A percentile compares a stretch with the other conserved stretches of the same genome.
Conservation (phyloP, 73 alveolate genomes). For the Paraurostyla sp. region DNA sequence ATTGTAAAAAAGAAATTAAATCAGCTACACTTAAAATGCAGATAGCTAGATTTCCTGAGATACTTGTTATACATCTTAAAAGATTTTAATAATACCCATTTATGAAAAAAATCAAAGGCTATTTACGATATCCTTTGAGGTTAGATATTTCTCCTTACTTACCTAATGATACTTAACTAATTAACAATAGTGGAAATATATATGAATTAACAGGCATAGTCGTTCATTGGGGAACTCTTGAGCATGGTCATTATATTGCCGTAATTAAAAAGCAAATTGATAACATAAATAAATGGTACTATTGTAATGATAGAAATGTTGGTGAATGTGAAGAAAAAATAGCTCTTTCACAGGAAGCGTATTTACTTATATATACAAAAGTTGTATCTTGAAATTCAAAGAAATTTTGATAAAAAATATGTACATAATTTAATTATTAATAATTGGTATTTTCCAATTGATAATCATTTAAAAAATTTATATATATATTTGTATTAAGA, state of each 20-base stretch:
- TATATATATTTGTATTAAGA: too few species aligned
- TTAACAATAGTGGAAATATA: background rate
- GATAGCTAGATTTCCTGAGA: constrained; percentile 29
- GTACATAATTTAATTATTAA: too few species aligned
- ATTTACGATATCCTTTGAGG: background rate
- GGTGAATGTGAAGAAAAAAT: constrained; percentile 55
- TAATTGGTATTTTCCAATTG: too few species aligned
- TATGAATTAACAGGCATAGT: constrained; percentile 34
- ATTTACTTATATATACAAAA: constrained; percentile 4
- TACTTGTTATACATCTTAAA: constrained; percentile 35
- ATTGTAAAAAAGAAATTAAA: constrained; percentile 29
- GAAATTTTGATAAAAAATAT: too few species aligned
- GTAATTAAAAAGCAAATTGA: background rate
- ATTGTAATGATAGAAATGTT: constrained; percentile 51
- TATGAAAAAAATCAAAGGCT: constrained; percentile 44
- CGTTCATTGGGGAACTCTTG: constrained; percentile 55
- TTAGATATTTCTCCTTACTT: background rate
- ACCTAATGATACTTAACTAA: background rate
- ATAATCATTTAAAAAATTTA: too few species aligned
- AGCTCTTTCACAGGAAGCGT: constrained; percentile 55
- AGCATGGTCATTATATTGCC: constrained; percentile 52
- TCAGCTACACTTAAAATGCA: constrained; percentile 42
- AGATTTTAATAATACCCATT: constrained; percentile 45
- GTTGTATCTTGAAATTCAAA: too few species aligned
- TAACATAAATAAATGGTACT: constrained; percentile 16